Evolutionary conservation across 2,329 filamentous ascomycete genomes (phyloP), one percentile per base, ranked within the genome.

Genomic region (Fusarium annulatum): DNA sequence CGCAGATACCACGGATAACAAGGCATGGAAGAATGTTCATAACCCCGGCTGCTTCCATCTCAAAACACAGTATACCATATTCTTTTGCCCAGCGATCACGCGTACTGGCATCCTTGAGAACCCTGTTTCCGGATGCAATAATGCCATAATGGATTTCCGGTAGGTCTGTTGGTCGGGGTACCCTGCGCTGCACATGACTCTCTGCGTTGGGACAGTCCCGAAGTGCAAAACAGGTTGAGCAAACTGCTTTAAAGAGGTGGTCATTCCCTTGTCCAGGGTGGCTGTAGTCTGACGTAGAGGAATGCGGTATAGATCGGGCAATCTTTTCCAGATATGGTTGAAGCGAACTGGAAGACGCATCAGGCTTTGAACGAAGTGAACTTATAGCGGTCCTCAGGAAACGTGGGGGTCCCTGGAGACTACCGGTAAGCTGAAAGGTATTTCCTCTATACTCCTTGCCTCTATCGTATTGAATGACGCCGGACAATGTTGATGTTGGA

Each of bases 121-220:
- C 45, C 26, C 9, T 28, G 19, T 48, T 48, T 7, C 45, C 26
- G 0, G 45, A 48, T 15, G 45, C 45, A 21, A 28, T 28, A 3
- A 48, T 6, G 45, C 45, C 45, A 15, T 48, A 48, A 15, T 48
- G 45, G 0, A 48, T 28, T 21, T 48, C 45, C 3, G 45, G 45
- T 10, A 0, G 19, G 0, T 28, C 9, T 3, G 45, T 28, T 7
- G 19, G 5, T 0, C 45, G 43, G 0, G 1, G 11, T 7, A 5
- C 2, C 1, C 23, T 9, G 8, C 23, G 43, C 18, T 46, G 23
- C 9, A 46, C 5, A 10, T 46, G 43, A 5, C 8, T 28, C 0
- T 19, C 43, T 0, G 8, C 12, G 0, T 28, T 0, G 0, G 9
- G 0, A 10, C 43, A 46, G 2, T 28, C 18, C 0, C 18, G 0